Evolutionary conservation across 352 stramenopile species (phyloP).

Genomic region (Elongisporangium prolatum): DNA sequence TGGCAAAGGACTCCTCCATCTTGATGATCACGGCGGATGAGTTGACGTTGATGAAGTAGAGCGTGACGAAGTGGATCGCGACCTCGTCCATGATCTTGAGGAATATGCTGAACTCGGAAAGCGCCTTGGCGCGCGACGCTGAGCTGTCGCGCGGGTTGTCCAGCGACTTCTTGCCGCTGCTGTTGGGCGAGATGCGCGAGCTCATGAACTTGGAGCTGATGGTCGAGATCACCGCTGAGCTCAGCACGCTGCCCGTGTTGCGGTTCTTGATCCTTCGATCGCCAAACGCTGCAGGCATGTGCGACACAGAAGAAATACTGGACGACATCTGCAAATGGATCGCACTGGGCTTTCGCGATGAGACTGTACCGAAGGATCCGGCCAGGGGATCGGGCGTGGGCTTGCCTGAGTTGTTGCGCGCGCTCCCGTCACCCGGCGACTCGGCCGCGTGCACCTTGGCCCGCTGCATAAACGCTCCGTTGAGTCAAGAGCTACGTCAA

Average conservation of each 20-base stretch:
- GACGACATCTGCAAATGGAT: background rate
- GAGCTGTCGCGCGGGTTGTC: constrained; percentile 39
- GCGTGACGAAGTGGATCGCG: constrained; percentile 68
- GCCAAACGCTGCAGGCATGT: background rate
- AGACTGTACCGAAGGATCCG: background rate
- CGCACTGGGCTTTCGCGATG: background rate
- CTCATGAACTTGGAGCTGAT: constrained; percentile 1
- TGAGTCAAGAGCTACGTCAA: background rate
- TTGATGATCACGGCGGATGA: constrained; percentile 60
- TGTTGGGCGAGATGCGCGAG: background rate
- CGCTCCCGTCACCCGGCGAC: background rate
- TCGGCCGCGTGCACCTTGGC: background rate
- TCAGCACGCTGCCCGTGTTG: background rate
- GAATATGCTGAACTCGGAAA: constrained; percentile 75
- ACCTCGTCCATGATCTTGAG: constrained; percentile 81
- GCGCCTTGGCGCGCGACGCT: constrained; percentile 38
- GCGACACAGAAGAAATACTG: background rate
- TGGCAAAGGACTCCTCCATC: constrained; percentile 76
- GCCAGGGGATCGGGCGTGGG: background rate
- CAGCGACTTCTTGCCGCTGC: background rate
- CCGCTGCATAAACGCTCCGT: background rate
- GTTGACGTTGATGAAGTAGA: constrained; percentile 82
- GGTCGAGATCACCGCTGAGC: background rate
- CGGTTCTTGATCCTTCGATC: background rate
- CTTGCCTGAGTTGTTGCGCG: background rate